Conservation (phyloP, 2,329 filamentous ascomycete species). For the Ascochyta rabiei region DNA sequence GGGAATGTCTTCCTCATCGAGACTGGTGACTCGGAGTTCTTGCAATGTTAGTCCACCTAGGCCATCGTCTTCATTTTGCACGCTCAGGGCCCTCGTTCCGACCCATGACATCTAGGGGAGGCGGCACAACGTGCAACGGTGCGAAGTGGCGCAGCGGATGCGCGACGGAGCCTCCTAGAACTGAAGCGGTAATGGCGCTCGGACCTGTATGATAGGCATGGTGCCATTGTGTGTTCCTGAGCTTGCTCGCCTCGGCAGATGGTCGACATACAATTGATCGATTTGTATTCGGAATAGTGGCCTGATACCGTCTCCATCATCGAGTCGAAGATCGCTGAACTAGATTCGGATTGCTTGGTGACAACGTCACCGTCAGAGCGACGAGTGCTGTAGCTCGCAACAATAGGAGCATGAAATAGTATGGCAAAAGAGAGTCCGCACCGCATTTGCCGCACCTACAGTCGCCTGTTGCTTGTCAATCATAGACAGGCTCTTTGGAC, state of each 20-base stretch:
- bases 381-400: constrained; percentile 1
- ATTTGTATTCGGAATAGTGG: neutral
- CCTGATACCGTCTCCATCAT: neutral
- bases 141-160: constrained; percentile 7
- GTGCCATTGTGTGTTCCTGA: constrained; percentile 9
- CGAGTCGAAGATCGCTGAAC: neutral
- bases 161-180: neutral
- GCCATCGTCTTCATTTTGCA: constrained; percentile 12
- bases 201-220: neutral
- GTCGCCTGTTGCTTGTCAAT: neutral
- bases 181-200: neutral
- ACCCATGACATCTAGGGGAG: constrained; percentile 15
- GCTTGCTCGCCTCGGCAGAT: neutral
- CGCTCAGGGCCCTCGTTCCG: constrained; percentile 1
- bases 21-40: constrained; percentile 5
- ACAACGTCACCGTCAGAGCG: neutral
- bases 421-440: neutral
- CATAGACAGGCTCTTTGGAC: neutral
- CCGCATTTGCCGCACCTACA: neutral
- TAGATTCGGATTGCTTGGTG: neutral
- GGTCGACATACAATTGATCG: neutral
- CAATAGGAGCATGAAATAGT: neutral
- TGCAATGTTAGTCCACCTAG: constrained; percentile 3
- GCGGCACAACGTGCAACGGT: constrained; percentile 9
- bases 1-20: neutral